A percentile compares a stretch with the other conserved stretches of the same genome.
Conservation (phyloP, 164 flowering plant species). For the Cinnamomum chago region DNA sequence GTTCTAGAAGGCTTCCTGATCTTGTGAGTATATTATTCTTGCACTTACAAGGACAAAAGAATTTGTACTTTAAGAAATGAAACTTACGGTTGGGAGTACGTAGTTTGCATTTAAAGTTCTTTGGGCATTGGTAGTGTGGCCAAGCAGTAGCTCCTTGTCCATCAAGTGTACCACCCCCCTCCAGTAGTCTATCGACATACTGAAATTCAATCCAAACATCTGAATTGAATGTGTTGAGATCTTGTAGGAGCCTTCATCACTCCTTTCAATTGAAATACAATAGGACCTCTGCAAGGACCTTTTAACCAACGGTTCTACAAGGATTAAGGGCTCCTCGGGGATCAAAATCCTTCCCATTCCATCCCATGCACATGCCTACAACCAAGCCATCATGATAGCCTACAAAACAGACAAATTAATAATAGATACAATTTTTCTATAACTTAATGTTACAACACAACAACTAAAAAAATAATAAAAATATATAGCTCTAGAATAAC, state of each 20-base stretch:
- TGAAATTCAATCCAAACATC: slow-evolving; percentile 37
- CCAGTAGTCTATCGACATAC: slow-evolving; percentile 21
- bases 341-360: slow-evolving; percentile 22
- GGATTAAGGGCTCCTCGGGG: slow-evolving; percentile 27
- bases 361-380: slow-evolving; percentile 29
- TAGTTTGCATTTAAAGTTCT: slow-evolving; percentile 9
- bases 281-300: slow-evolving; percentile 37
- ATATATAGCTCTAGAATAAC: background rate
- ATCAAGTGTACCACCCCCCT: slow-evolving; percentile 50
- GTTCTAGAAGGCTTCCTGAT: no score
- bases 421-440: background rate
- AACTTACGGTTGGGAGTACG: slow-evolving; percentile 47
- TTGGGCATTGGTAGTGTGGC: slow-evolving; percentile 18
- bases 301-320: slow-evolving; percentile 8
- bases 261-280: slow-evolving; percentile 22
- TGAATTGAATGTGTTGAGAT: background rate
- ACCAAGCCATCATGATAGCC: slow-evolving; percentile 46
- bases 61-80: background rate
- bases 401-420: slow-evolving; percentile 2
- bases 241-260: slow-evolving; percentile 18
- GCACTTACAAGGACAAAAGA: no score
- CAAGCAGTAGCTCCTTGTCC: slow-evolving; percentile 49
- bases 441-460: background rate
- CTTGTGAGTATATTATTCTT: no score
- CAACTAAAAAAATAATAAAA: slow-evolving; percentile 3